Conservation (phyloP, 2,329 filamentous ascomycete genomes). For the Raffaelea deltoideospora region DNA sequence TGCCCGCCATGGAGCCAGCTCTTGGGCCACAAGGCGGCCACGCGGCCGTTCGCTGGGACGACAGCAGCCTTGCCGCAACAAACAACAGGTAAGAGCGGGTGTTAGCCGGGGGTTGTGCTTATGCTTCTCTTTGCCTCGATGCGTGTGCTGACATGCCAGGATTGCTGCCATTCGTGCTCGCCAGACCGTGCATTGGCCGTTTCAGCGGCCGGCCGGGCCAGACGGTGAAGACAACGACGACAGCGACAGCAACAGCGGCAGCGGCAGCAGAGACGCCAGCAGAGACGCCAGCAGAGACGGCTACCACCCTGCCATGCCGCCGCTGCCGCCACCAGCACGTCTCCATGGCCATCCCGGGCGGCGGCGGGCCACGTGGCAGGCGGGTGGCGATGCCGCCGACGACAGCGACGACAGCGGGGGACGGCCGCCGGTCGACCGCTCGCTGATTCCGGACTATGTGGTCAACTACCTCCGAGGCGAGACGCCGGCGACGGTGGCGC, state of each 20-base stretch:
- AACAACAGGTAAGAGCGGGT: too few species aligned
- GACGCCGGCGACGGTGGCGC: conserved; percentile 35
- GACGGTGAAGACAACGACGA: too few species aligned
- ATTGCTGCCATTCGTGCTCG: conserved; percentile 1
- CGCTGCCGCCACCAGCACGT: conserved; percentile 3
- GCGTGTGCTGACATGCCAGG: too few species aligned
- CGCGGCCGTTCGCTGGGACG: too few species aligned
- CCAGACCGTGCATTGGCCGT: conserved; percentile 20
- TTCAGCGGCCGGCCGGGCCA: conserved; percentile 7
- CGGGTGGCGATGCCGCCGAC: conserved; percentile 3
- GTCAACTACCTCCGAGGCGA: conserved; percentile 39
- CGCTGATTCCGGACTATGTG: conserved; percentile 39
- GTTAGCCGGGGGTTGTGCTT: too few species aligned
- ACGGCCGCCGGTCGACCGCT: conserved; percentile 16
- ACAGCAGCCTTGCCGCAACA: too few species aligned
- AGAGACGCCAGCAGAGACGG: neutral
- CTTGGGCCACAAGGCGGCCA: too few species aligned
- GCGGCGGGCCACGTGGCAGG: conserved; percentile 13
- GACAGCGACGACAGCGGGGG: conserved; percentile 7
- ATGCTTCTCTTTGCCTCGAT: too few species aligned
- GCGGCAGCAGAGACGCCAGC: neutral
- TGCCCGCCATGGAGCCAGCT: too few species aligned
- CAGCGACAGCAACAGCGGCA: neutral
- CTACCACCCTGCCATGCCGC: neutral
- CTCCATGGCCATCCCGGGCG: neutral